Evolutionary conservation across 768 basidiomycete species (phyloP).

Genomic region (Dioszegia crocea): DNA sequence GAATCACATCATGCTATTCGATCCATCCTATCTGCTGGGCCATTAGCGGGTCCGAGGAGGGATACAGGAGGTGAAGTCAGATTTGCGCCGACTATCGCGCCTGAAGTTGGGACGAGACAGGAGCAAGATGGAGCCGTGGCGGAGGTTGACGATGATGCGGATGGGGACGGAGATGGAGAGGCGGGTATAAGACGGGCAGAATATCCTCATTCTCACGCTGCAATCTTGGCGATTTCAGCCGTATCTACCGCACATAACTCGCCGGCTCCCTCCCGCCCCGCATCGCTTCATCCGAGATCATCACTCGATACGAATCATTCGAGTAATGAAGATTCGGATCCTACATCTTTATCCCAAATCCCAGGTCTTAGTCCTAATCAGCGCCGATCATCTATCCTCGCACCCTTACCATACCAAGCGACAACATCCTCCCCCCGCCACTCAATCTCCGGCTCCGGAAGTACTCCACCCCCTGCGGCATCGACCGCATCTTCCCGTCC

Average conservation of each 20-base stretch:
- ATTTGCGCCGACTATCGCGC: slow-evolving; percentile 2
- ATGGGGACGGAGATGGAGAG: neutral
- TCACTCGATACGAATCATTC: neutral
- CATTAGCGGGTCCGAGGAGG: neutral
- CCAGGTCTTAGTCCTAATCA: too few relatives aligned
- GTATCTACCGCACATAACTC: slow-evolving; percentile 28
- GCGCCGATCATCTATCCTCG: neutral
- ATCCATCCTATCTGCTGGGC: slow-evolving; percentile 1
- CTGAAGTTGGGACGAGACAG: neutral
- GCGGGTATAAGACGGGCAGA: slow-evolving; percentile 19
- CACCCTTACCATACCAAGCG: neutral
- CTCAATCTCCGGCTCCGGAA: too few relatives aligned
- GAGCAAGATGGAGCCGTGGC: slow-evolving; percentile 5
- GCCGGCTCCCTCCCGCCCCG: slow-evolving; percentile 25
- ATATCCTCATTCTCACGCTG: slow-evolving; percentile 21
- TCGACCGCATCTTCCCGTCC: slow-evolving; percentile 5
- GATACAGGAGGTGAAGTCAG: slow-evolving; percentile 5
- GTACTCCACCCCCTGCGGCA: neutral
- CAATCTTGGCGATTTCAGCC: slow-evolving; percentile 27
- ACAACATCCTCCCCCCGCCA: neutral
- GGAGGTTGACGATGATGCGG: neutral
- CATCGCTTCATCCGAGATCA: neutral
- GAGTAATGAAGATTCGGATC: neutral
- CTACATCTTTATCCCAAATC: too few relatives aligned
- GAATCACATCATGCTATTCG: slow-evolving; percentile 8